Evolutionary conservation across 192 early-diverging fungal species (phyloP), one percentile per base, ranked within the genome.

Genomic region (Rhizoclosmatium globosum): DNA sequence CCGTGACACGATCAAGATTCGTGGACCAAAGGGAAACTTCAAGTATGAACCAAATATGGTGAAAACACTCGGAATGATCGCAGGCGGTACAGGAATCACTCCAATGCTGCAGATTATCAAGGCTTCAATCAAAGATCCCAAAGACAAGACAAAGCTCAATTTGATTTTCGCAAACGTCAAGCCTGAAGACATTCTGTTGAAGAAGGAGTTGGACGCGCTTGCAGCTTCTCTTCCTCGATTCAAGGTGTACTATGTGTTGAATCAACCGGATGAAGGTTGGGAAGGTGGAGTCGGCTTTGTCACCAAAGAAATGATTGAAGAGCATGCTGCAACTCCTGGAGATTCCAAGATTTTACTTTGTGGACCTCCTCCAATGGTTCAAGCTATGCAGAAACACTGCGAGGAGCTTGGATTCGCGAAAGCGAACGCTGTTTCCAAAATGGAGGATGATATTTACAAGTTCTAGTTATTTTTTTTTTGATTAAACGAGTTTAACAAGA

Each of bases 101-200:
- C 97, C 97, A 59, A 98, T 98, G 97, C 88, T 94, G 71, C 95
- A 94, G 92, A 92, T 99, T 72, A 93, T 97, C 60, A 93, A 94
- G 64, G 92, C 93, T 42, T 89, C 97, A 38, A 71, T 94, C 70
- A 91, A 91, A 69, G 94, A 99, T 83, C 95, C 95, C 38, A 82
- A 87, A 45, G 97, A 99, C 83, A 92, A 91, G 82, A 99, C 97
- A 31, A 86, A 87, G 58, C 81, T 99, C 60, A 93, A 83, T 79
- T 85, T 99, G n/a, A 87, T 97, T 61, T 99, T 94, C 87, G 95
- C 94, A 70, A 99, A 99, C 82, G 93, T 95, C 47, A 93, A 82
- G 7, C 87, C 89, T 48, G 92, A 95, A 44, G 97, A 98, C 78
- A 98, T 99, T 80, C 80, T 98, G 53, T 82, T 98, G 65, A 88